Evolutionary conservation across 257 asterid species (phyloP).

Genomic region (Verbena officinalis): DNA sequence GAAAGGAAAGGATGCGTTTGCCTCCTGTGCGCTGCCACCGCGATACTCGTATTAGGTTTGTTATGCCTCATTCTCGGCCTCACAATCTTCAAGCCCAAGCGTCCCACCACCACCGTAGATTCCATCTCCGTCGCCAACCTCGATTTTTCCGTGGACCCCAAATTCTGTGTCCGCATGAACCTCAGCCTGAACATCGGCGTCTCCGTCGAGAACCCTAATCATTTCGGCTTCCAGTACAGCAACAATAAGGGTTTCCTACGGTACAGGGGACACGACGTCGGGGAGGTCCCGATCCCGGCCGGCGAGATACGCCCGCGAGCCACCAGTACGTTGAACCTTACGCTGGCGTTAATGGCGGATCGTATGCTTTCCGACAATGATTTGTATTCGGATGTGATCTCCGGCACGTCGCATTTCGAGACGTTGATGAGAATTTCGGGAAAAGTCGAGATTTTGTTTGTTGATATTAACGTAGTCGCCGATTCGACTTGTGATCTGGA

Average conservation of each 20-base stretch:
- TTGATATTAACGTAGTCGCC: slow-evolving; percentile 51
- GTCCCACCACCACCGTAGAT: slow-evolving; percentile 51
- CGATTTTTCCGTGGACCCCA: slow-evolving; percentile 45
- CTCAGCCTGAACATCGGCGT: slow-evolving; percentile 42
- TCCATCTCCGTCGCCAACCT: slow-evolving; percentile 48
- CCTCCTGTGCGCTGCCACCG: slow-evolving; percentile 26
- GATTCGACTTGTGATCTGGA: slow-evolving; percentile 55
- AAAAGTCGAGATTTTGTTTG: slow-evolving; percentile 45
- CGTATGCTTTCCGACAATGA: slow-evolving; percentile 47
- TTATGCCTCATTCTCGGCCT: slow-evolving; percentile 49
- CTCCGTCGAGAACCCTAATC: slow-evolving; percentile 60
- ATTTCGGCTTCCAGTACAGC: slow-evolving; percentile 60
- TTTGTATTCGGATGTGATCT: slow-evolving; percentile 40
- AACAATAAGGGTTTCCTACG: slow-evolving; percentile 45
- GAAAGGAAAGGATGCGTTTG: slow-evolving; percentile 29
- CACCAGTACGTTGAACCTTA: slow-evolving; percentile 43
- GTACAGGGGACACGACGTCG: slow-evolving; percentile 57
- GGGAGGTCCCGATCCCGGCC: slow-evolving; percentile 61
- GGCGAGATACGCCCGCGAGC: slow-evolving; percentile 53
- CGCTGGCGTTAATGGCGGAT: slow-evolving; percentile 67
- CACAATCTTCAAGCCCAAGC: slow-evolving; percentile 74
- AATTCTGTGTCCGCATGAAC: slow-evolving; percentile 45
- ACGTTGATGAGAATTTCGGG: slow-evolving; percentile 50
- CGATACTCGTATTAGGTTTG: slow-evolving; percentile 34
- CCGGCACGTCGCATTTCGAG: slow-evolving; percentile 48